Evolutionary conservation across 1,284 basidiomycete species (phyloP).

Genomic region (Moesziomyces globuligerus): DNA sequence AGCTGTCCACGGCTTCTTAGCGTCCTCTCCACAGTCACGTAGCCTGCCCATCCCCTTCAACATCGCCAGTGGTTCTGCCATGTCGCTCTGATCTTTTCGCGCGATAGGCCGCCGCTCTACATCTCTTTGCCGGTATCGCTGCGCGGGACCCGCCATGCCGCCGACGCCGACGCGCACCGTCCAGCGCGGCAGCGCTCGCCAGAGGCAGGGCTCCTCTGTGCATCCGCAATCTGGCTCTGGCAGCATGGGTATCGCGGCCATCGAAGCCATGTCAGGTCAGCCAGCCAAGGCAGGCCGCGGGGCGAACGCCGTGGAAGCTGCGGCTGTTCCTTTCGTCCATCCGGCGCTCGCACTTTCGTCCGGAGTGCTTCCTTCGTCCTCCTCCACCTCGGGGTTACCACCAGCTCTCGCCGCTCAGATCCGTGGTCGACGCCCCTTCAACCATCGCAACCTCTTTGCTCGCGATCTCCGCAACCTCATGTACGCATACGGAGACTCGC

Average conservation of each 20-base stretch:
- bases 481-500: constrained; percentile 94
- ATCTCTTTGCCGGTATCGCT: constrained; percentile 4
- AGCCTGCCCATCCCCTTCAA: background rate
- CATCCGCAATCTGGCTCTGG: constrained; percentile 19
- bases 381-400: constrained; percentile 15
- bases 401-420: constrained; percentile 22
- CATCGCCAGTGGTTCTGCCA: background rate
- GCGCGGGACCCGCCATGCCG: constrained; percentile 15
- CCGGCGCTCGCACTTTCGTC: constrained; percentile 35
- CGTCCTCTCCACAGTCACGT: background rate
- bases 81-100: background rate
- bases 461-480: constrained; percentile 77
- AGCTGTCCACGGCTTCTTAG: background rate
- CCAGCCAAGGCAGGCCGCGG: constrained; percentile 16
- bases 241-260: constrained; percentile 2
- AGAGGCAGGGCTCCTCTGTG: constrained; percentile 38
- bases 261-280: constrained; percentile 9
- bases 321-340: constrained; percentile 39
- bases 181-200: constrained; percentile 33
- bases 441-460: constrained; percentile 55
- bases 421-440: constrained; percentile 52
- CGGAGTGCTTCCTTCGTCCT: constrained; percentile 13
- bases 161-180: constrained; percentile 29
- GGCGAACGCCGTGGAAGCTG: constrained; percentile 14
- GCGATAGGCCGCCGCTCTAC: too few species aligned